Evolutionary conservation across 2,329 filamentous ascomycete genomes (phyloP).

Genomic region (Epichloe aotearoae): DNA sequence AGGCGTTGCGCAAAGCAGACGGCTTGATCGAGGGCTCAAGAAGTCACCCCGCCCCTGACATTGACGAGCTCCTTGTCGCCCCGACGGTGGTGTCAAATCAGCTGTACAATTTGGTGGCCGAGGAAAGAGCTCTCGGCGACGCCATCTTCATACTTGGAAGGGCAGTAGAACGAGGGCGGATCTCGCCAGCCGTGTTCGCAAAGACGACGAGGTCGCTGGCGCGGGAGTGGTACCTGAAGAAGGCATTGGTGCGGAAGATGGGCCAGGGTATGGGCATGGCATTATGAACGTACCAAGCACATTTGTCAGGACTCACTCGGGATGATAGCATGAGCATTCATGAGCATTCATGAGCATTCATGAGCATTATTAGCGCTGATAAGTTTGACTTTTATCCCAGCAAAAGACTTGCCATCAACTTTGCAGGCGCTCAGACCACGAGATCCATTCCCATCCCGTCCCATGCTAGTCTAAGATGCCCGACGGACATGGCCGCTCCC

Average conservation of each 20-base stretch:
- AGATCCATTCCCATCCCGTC: not conserved
- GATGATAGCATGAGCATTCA: not conserved
- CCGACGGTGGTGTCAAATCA: conserved; percentile 89
- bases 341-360: not conserved
- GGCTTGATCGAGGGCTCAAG: conserved; percentile 61
- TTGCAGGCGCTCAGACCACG: no score
- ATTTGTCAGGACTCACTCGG: not conserved
- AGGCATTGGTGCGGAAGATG: conserved; percentile 68
- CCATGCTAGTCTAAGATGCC: not conserved
- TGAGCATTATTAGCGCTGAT: not conserved
- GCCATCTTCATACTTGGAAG: conserved; percentile 71
- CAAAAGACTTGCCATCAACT: no score
- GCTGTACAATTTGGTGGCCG: conserved; percentile 76
- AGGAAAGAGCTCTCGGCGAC: conserved; percentile 77
- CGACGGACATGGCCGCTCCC: not conserved
- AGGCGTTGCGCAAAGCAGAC: conserved; percentile 68
- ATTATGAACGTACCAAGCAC: conserved; percentile 8
- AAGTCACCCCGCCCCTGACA: conserved; percentile 54
- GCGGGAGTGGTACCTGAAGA: conserved; percentile 72
- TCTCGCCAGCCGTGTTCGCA: conserved; percentile 61
- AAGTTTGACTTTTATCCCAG: no score
- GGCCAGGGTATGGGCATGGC: conserved; percentile 59
- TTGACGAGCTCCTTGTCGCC: conserved; percentile 87
- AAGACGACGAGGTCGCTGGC: conserved; percentile 64
- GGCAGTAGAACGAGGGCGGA: conserved; percentile 59